Base-by-base conservation (phyloP, 139 green algal species). In the Chlorella sp. region DNA sequence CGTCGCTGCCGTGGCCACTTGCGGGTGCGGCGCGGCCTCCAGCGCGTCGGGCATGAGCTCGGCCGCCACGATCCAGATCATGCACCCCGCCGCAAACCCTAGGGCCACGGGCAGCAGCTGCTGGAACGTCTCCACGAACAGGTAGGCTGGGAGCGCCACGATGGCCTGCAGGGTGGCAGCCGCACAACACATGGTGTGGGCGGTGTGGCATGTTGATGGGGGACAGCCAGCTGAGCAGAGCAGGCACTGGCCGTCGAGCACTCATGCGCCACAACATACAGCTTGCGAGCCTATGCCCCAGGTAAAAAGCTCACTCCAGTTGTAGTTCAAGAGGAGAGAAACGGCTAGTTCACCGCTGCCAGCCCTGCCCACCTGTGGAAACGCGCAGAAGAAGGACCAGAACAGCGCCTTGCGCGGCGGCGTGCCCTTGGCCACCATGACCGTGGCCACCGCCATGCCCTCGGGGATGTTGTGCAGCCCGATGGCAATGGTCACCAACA, bases 31-130 rank as follows among this genome's bases (percentile, higher is more conserved):
- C 30, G 87, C 70, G 26, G 83, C 84, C 61, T 91, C 88, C 63
- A 98, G 77, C 3, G 94, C 90, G 49, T 98, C 95, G 0, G 95
- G 95, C 49, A 98, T 82, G 32, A 99, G 83, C 85, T 98, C 95
- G 1, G 92, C 94, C 71, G 97, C 94, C 49, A 97, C 93, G 36
- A 99, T 96, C 93, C 93, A 99, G 17, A 97, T 82, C 95, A 99
- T 99, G 89, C 95, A 98, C 31, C 95, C 95, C 1, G 94, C 95
- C 0, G 95, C 94, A 85, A 99, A 98, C 61, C 95, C 95, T 67
- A 98, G 76, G 5, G 88, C 93, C 27, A 97, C 55, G 0, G 95
- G 95, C 70, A 99, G 87, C 69, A 98, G 76, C 2, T 70, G 67
- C 31, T 30, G 77, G 77, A 99, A 98, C 2, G 88, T 88, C 62